Base-by-base conservation (phyloP, 2,329 filamentous ascomycete species). In the Rutstroemia sydowiana region DNA sequence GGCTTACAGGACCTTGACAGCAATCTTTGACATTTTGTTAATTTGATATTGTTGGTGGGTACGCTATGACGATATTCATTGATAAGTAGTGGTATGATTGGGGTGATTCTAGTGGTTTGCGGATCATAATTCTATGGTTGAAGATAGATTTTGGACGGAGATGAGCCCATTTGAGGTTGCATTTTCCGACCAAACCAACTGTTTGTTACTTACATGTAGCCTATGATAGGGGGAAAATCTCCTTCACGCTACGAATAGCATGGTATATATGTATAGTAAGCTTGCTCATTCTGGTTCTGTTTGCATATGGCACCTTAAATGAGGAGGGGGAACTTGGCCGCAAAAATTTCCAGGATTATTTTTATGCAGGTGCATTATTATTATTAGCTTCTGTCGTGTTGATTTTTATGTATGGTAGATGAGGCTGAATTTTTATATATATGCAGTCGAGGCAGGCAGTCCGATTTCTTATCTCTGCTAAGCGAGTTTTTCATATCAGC, bases 11-110 rank as follows among this genome's bases (percentile, higher is more conserved):
- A n/a, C n/a, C n/a, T n/a, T n/a, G n/a, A n/a, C n/a, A n/a, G n/a
- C n/a, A 18, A 30, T 20, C 5, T 26, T 39, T 48, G 23, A 10
- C 26, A 18, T 48, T 36, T 32, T 23, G 45, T 48, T 36, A 41
- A 40, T 48, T 7, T 5, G n/a, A 31, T 32, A 41, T 31, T 32
- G 26, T 13, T 41, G 23, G 46, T 16, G n/a, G 28, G 26, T 31
- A 40, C 45, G 23, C 34, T 31, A 40, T 48, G 45, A 40, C 34
- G 44, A 46, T 36, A 46, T 46, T 36, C 21, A 13, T 31, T 48
- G 26, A 21, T 40, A 23, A n/a, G n/a, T n/a, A n/a, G n/a, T n/a
- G n/a, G n/a, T n/a, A n/a, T n/a, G n/a, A n/a, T n/a, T n/a, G 44
- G 20, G 44, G 31, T 46, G 18, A 46, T 46, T 36, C 37, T 21